Evolutionary conservation across 2,329 filamentous ascomycete species (phyloP), one percentile per base, ranked within the genome.

Genomic region (Colletotrichum sp.): DNA sequence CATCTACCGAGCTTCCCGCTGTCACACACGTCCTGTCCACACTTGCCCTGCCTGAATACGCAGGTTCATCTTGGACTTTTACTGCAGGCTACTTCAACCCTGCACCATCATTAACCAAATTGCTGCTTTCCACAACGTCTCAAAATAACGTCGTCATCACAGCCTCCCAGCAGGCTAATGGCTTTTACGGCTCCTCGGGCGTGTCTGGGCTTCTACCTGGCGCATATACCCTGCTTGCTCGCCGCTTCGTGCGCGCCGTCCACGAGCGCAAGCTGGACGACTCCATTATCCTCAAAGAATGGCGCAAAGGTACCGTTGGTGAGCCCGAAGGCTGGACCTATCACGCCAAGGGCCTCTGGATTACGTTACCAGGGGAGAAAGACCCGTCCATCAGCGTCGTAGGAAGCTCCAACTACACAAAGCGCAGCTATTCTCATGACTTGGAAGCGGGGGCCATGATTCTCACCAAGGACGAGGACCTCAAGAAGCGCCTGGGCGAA

Each of bases 1-100:
- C 92, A 1, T 98, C 96, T 1, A 99, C 96, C 15, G 97, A 99
- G 83, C 93, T 97, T 15, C 95, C 95, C 1, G 94, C 94, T 19
- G 87, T 99, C 22, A 95, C 92, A 0, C 91, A 91, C 62, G 90
- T 99, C 52, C 90, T 99, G 5, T 90, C 90, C 59, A 91, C 90
- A 1, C 89, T 98, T 5, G 89, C 93, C 1, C 86, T 84, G 0
- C 90, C 94, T 0, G 86, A 89, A 8, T 94, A 95, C 80, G 87
- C 89, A 12, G 90, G 91, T 39, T 95, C 94, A 0, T 93, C 92
- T 16, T 99, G 97, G 97, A 97, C 95, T 0, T 99, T 99, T 84
- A 99, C 97, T 1, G 97, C 97, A 0, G 97, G 97, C 69, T 99
- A 99, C 87, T 99, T 99, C 88, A 99, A 99, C 87, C 98, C 98